phyloP scores from a whole-genome alignment of 2,329 filamentous ascomycete species.

The Didymellaceae sp. region DNA sequence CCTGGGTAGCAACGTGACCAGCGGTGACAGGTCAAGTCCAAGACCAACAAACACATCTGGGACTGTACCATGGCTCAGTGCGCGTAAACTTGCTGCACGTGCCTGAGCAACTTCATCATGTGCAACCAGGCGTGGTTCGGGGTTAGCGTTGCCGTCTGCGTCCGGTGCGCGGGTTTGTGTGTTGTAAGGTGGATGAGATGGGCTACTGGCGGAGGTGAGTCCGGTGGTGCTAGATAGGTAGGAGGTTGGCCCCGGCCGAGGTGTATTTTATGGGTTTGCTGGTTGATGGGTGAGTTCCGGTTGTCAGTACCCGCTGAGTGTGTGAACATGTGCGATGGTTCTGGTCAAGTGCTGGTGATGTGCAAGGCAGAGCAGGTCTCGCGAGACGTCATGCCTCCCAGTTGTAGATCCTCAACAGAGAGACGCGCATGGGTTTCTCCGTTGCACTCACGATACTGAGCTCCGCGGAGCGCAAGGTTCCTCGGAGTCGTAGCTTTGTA shows the following conservation, averaged over 20 bases:
- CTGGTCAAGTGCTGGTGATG: neutral
- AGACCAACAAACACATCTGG: too few species aligned
- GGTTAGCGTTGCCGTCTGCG: conserved; percentile 9
- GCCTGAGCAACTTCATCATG: conserved; percentile 4
- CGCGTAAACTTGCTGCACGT: conserved; percentile 10
- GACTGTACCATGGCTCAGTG: neutral
- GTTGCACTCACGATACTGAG: neutral
- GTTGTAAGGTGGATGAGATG: too few species aligned
- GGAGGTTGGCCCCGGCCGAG: neutral
- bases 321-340: neutral
- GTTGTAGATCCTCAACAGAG: too few species aligned
- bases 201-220: neutral
- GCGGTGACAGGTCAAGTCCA: too few species aligned
- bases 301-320: too few species aligned
- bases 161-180: conserved; percentile 11
- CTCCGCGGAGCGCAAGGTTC: neutral
- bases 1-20: too few species aligned
- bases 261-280: neutral
- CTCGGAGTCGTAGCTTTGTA: neutral
- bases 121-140: neutral
- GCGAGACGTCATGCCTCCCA: too few species aligned
- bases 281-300: neutral
- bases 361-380: neutral
- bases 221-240: too few species aligned
- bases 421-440: too few species aligned